Base-by-base conservation (phyloP, 331 rosid genomes). In the Pyrus hybrid region DNA sequence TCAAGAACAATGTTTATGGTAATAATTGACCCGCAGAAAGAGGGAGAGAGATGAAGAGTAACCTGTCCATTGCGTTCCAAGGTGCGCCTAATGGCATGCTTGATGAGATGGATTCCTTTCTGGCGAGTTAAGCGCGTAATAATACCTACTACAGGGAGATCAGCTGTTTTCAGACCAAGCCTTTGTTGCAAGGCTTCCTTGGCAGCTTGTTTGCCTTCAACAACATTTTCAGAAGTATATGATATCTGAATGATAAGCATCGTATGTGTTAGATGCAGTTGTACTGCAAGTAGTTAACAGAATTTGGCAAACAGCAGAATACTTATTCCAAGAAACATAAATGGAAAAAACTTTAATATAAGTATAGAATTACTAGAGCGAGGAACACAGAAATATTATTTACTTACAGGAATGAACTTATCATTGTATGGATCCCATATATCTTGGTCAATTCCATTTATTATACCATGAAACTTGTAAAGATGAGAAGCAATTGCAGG, bases 61-160 rank as follows among this genome's bases (percentile, higher is more conserved):
- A 93, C 98, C 98, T 93, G 94, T 78, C 94, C 98, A 71, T 80
- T 84, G 74, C 94, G 89, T 17, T 88, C 96, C 76, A 93, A 82
- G 81, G 89, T 86, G 41, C 68, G 88, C 87, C 68, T 14, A 58
- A 93, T 82, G 30, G 94, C 93, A 76, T 90, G 96, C 85, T 85
- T 90, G 83, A 92, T 92, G 69, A 92, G 97, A 81, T 92, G 89
- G 67, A 92, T 92, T 86, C 97, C 97, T 86, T 92, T 93, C 77
- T 93, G 97, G 63, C 86, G 88, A 78, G 97, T 93, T 76, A 93
- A 83, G 68, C 97, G 96, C 54, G 93, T 68, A 74, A 93, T 85
- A 73, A 93, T 51, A 56, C 97, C 96, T 23, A 93, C 76, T 57
- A 93, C 67, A 63, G 96, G 97, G 74, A 87, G 82, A 82, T 90